Evolutionary conservation across 129 eudicot species (phyloP).

Genomic region (Heracleum sosnowskyi): DNA sequence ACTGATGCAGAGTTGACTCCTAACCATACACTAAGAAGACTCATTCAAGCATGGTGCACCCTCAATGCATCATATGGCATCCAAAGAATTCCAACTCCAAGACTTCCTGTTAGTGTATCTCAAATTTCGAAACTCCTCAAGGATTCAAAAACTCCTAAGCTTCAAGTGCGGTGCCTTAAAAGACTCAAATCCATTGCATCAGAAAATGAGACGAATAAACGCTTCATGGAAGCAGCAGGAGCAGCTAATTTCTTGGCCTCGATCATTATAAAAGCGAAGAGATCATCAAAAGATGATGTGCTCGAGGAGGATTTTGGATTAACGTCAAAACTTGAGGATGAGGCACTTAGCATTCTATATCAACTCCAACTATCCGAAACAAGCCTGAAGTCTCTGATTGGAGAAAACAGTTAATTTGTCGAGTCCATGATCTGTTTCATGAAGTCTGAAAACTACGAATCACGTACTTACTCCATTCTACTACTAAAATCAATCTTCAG

Average conservation of each 20-base stretch:
- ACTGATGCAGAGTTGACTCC: constrained; percentile 23
- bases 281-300: background rate
- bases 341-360: constrained; percentile 29
- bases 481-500: constrained; percentile 22
- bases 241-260: constrained; percentile 23
- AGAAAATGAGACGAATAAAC: constrained; percentile 21
- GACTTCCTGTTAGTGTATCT: constrained; percentile 19
- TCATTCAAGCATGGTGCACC: constrained; percentile 43
- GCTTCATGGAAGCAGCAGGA: constrained; percentile 30
- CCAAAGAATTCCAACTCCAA: constrained; percentile 36
- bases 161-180: constrained; percentile 6
- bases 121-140: constrained; percentile 30
- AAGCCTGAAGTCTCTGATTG: constrained; percentile 8
- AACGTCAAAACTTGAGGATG: constrained; percentile 12
- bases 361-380: constrained; percentile 24
- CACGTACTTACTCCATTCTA: constrained; percentile 24
- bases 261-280: background rate
- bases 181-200: constrained; percentile 35
- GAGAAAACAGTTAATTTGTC: constrained; percentile 6
- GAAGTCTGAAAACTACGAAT: constrained; percentile 30
- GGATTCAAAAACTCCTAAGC: constrained; percentile 20
- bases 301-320: background rate
- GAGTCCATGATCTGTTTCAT: constrained; percentile 18
- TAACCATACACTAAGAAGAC: constrained; percentile 28
- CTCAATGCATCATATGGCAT: constrained; percentile 31